Percentiles rank a stretch among this genome's conserved stretches.
Conservation (phyloP, 805 yeast genomes). For the Saturnispora serradocipensis region DNA sequence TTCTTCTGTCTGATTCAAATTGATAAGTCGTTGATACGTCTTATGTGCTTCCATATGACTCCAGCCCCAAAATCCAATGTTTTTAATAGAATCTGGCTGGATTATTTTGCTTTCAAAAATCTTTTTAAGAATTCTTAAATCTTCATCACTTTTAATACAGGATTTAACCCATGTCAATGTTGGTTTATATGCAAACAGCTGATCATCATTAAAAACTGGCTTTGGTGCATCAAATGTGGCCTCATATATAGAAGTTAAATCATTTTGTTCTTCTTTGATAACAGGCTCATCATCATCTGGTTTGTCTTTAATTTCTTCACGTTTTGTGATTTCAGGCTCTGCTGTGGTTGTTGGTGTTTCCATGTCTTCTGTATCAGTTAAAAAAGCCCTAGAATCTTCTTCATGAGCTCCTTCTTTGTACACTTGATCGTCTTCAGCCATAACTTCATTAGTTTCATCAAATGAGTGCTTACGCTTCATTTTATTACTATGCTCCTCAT, state of each 20-base stretch:
- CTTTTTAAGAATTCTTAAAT: constrained; percentile 43
- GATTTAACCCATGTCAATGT: constrained; percentile 44
- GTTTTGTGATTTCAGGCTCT: background rate
- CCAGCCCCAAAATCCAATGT: constrained; percentile 62
- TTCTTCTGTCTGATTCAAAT: constrained; percentile 16
- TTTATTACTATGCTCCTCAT: constrained; percentile 12
- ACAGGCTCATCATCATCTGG: background rate
- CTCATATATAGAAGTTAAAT: constrained; percentile 30
- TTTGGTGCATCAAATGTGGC: constrained; percentile 45
- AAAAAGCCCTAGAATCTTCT: constrained; percentile 17
- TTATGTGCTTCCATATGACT: constrained; percentile 26
- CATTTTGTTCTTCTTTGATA: background rate
- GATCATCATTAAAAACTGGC: constrained; percentile 43
- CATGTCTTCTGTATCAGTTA: constrained; percentile 16
- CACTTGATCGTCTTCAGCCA: constrained; percentile 13
- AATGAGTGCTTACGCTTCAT: background rate
- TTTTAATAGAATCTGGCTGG: constrained; percentile 17
- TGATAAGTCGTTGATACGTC: constrained; percentile 23
- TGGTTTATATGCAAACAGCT: constrained; percentile 28
- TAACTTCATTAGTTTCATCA: constrained; percentile 22
- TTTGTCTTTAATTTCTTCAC: background rate
- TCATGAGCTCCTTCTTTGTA: constrained; percentile 17
- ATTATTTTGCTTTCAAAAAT: constrained; percentile 27
- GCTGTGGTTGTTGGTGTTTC: constrained; percentile 5
- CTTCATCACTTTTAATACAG: constrained; percentile 67